Evolutionary conservation across 225 moss, liverwort and hornwort genomes (phyloP).

Genomic region (Pleurozium schreberi): DNA sequence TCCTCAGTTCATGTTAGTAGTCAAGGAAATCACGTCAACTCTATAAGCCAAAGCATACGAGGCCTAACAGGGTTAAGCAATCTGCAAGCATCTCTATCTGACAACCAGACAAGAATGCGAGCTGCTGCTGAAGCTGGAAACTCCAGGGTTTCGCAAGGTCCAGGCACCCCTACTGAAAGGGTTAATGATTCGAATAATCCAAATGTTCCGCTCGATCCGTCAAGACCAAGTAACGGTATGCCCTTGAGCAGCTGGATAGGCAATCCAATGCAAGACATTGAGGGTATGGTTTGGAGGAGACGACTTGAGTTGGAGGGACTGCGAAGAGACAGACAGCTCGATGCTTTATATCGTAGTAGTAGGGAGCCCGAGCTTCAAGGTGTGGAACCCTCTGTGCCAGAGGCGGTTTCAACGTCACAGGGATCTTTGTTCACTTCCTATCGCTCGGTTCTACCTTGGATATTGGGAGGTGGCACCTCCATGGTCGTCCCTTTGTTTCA

Average conservation of each 20-base stretch:
- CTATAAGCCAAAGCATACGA: conserved; percentile 26
- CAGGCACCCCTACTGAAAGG: neutral
- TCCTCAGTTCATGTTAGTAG: conserved; percentile 61
- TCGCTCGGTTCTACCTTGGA: conserved; percentile 70
- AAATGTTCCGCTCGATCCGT: neutral
- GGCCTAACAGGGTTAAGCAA: conserved; percentile 25
- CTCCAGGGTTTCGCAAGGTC: conserved; percentile 2
- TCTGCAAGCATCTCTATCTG: conserved; percentile 9
- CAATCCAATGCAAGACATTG: conserved; percentile 17
- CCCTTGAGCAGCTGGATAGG: conserved; percentile 27
- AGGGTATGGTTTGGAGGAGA: conserved; percentile 29
- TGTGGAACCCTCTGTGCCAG: conserved; percentile 13
- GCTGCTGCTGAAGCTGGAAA: conserved; percentile 17
- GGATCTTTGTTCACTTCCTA: conserved; percentile 41
- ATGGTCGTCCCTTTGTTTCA: conserved; percentile 68
- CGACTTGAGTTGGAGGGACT: conserved; percentile 7
- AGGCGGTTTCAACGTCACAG: neutral
- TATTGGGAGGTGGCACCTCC: conserved; percentile 43
- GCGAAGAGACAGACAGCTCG: conserved; percentile 14
- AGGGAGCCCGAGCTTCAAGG: conserved; percentile 18
- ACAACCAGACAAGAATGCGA: conserved; percentile 11
- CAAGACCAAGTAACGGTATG: conserved; percentile 6
- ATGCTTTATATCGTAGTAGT: conserved; percentile 9
- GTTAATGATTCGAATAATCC: neutral
- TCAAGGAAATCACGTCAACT: conserved; percentile 32